Conservation (phyloP, 2,329 filamentous ascomycete species). For the Rosellinia necatrix region DNA sequence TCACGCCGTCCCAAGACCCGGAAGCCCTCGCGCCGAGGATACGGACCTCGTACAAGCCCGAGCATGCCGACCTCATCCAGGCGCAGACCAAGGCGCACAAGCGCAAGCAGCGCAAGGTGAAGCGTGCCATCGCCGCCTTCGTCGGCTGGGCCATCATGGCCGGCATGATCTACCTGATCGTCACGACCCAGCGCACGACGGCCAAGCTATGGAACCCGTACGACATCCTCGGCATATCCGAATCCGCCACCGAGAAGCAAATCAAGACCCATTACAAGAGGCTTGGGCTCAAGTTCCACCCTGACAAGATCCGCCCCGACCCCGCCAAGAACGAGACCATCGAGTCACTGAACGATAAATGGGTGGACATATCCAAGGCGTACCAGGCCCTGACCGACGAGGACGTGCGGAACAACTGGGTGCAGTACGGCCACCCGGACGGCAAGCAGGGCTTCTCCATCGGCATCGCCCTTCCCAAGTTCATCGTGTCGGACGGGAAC, state of each 20-base stretch:
- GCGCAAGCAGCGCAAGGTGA: constrained; percentile 85
- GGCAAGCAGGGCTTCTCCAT: constrained; percentile 99
- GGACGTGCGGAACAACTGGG: constrained; percentile 94
- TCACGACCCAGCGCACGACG: constrained; percentile 71
- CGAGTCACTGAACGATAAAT: constrained; percentile 82
- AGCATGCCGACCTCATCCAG: constrained; percentile 83
- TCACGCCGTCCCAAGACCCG: constrained; percentile 76
- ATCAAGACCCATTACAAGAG: constrained; percentile 92
- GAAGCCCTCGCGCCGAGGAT: constrained; percentile 83
- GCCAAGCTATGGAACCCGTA: constrained; percentile 96
- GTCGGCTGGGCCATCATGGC: constrained; percentile 82
- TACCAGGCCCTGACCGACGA: constrained; percentile 98
- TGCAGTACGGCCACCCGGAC: constrained; percentile 94
- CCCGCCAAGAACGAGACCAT: constrained; percentile 84
- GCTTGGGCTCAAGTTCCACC: constrained; percentile 84
- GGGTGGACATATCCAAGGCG: constrained; percentile 94
- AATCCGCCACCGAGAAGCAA: constrained; percentile 83
- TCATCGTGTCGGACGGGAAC: constrained; percentile 90
- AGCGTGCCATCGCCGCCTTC: constrained; percentile 77
- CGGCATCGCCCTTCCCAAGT: constrained; percentile 91
- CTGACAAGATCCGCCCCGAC: constrained; percentile 89
- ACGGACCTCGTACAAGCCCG: constrained; percentile 77
- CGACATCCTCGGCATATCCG: constrained; percentile 85
- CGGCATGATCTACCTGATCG: constrained; percentile 90
- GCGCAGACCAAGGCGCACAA: constrained; percentile 83